Conservation (phyloP, 768 basidiomycete species). For the Termitomyces sp. region DNA sequence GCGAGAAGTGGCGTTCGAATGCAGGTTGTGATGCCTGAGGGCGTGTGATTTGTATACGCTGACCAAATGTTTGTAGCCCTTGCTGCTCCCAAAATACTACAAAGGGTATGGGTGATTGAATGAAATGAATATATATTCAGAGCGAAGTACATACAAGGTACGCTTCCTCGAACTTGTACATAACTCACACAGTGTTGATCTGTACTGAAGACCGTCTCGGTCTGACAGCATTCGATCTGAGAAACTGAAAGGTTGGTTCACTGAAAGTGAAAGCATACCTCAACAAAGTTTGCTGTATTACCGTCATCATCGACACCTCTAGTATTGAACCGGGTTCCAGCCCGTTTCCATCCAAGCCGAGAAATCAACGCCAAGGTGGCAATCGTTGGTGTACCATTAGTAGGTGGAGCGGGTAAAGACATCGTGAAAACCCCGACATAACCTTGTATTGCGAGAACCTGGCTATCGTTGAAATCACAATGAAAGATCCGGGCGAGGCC, state of each 20-base stretch:
- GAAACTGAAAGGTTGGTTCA: constrained; percentile 9
- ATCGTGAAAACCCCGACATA: constrained; percentile 84
- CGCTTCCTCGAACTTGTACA: constrained; percentile 91
- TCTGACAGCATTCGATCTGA: constrained; percentile 42
- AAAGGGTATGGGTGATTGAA: constrained; percentile 15
- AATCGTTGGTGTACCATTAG: constrained; percentile 66
- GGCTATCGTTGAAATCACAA: constrained; percentile 8
- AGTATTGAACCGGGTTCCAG: constrained; percentile 96
- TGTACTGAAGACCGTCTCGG: constrained; percentile 87
- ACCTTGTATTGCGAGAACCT: constrained; percentile 93
- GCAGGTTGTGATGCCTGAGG: constrained; percentile 96
- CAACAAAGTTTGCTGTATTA: constrained; percentile 94
- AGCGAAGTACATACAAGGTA: constrained; percentile 70
- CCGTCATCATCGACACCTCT: constrained; percentile 96
- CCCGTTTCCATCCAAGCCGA: constrained; percentile 89
- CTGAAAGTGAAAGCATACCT: constrained; percentile 45
- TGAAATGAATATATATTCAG: constrained; percentile 14
- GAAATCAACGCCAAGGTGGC: constrained; percentile 82
- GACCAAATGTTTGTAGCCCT: constrained; percentile 91
- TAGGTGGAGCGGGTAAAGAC: constrained; percentile 72
- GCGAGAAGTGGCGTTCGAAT: constrained; percentile 90
- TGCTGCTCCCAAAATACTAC: constrained; percentile 99
- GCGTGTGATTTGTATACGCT: constrained; percentile 90
- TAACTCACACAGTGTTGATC: constrained; percentile 89
- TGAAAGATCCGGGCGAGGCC: constrained; percentile 6